Evolutionary conservation across 2,329 filamentous ascomycete genomes (phyloP).

Genomic region (Aspergillus amoenus): DNA sequence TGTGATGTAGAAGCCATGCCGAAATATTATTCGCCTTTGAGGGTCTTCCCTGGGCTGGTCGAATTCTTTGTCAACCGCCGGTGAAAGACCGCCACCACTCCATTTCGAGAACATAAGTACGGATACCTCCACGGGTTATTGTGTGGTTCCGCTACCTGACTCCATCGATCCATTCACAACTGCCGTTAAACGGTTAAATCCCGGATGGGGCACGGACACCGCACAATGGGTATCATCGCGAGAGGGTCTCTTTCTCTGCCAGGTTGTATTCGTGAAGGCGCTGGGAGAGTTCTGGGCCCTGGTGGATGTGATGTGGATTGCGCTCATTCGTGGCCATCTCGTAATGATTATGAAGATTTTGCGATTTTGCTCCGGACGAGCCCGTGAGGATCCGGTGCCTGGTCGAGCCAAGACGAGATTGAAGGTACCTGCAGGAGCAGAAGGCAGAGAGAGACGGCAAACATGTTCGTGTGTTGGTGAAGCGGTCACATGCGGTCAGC

Average conservation of each 20-base stretch:
- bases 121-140: neutral
- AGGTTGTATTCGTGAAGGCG: neutral
- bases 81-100: neutral
- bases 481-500: too few species aligned
- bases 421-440: conserved; percentile 1
- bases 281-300: neutral
- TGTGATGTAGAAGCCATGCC: neutral
- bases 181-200: neutral
- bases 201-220: neutral
- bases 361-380: neutral
- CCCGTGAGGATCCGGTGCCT: too few species aligned
- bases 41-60: neutral
- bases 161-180: neutral
- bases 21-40: neutral
- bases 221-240: neutral
- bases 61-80: neutral
- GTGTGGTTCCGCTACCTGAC: neutral
- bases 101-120: neutral
- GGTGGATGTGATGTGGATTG: conserved; percentile 6
- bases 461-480: too few species aligned
- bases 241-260: neutral
- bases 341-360: neutral
- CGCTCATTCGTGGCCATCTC: neutral
- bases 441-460: too few species aligned
- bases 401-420: neutral